Base-by-base conservation (phyloP, 2,329 filamentous ascomycete genomes). In the Colletotrichum chlorophyti region DNA sequence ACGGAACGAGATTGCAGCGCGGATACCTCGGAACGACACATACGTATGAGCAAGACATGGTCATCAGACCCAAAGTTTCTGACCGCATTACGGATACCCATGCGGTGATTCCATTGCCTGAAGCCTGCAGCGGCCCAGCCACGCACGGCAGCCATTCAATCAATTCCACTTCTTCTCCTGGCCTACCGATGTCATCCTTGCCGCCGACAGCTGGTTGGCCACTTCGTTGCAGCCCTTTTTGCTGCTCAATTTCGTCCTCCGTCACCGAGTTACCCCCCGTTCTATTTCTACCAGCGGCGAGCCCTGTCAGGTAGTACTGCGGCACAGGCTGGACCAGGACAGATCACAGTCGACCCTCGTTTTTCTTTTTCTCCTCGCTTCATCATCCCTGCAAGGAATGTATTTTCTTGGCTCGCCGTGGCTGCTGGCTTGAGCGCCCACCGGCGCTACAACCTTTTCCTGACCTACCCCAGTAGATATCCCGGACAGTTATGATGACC, bases 61-160 rank as follows among this genome's bases (percentile, higher is more conserved):
- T 60, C 58, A 60, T 47, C 53, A 58, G 58, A 60, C 58, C 58
- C 53, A 60, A 50, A 46, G 51, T 57, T 60, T 57, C 57, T 60
- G 57, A 46, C 57, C 45, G 45, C 52, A 50, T 60, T 34, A 57
- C 45, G 11, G 26, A 17, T 31, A 43, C n/a, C 57, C 57, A 57
- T 60, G 57, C 41, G 27, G 32, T 53, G 46, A 47, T 58, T 51
- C 46, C 41, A 53, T 58, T 47, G 46, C 53, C 53, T 60, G 58
- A 60, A 58, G 58, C 40, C 40, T 60, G 53, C 58, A 57, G 51
- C 43, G 43, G 14, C 17, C 26, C 31, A 41, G 31, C 31, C 42
- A 38, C 14, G 11, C 27, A 45, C 40, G 40, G 49, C 57, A 55
- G 45, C 38, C 31, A 40, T 40, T 58, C n/a, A 14, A 26, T 24